Conservation (phyloP, 495 filamentous ascomycete species). For the Talaromyces proteolyticus region DNA sequence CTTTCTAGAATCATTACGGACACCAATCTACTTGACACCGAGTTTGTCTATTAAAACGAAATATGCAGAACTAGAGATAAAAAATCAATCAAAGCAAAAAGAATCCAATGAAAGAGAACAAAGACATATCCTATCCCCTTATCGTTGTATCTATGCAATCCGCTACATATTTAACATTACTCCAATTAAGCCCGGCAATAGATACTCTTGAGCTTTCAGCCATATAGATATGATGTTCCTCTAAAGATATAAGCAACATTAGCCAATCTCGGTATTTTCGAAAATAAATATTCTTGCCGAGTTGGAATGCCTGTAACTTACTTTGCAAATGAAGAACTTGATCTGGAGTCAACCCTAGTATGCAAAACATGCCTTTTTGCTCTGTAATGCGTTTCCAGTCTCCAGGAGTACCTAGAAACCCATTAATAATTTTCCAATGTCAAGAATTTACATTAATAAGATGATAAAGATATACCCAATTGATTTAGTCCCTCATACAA, state of each 20-base stretch:
- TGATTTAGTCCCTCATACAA: conserved; percentile 11
- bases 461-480: not conserved
- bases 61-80: too few species aligned
- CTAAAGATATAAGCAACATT: conserved; percentile 7
- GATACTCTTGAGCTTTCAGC: conserved; percentile 29
- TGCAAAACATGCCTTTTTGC: conserved; percentile 39
- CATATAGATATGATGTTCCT: conserved; percentile 34
- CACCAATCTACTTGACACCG: too few species aligned
- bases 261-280: not conserved
- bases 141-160: conserved; percentile 1
- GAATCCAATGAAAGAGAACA: too few species aligned
- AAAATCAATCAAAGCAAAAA: too few species aligned
- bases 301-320: not conserved
- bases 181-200: conserved; percentile 33
- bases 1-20: too few species aligned
- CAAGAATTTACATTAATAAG: not conserved
- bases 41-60: too few species aligned
- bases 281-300: not conserved
- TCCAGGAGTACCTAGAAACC: conserved; percentile 26
- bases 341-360: conserved; percentile 20
- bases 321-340: conserved; percentile 13
- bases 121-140: not conserved
- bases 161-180: conserved; percentile 37
- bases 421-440: too few species aligned
- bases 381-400: conserved; percentile 28